Evolutionary conservation across 176 grass and related monocot genomes (phyloP), one percentile per base, ranked within the genome.

Genomic region (Leersia perrieri): DNA sequence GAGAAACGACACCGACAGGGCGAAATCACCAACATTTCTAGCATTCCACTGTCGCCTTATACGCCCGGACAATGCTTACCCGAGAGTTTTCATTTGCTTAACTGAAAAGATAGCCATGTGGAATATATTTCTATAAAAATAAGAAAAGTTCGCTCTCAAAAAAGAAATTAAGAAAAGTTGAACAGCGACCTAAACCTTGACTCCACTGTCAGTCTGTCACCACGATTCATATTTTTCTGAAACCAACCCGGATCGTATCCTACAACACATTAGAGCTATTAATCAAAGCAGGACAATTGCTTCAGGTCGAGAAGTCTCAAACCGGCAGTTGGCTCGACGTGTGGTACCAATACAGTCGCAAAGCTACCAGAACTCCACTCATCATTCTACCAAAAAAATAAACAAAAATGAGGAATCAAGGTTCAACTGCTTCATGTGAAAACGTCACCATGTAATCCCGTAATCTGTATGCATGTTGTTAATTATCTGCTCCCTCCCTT

Each of bases 311-410:
- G 14, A 83, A 83, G 35, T 79, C 61, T 32, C 68, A 33, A 12
- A 74, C 61, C 9, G 75, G 75, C 31, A 30, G 68, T 38, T 88
- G n/a, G 64, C 35, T 62, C 29, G 22, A 70, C 65, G 36, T 70
- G 82, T 68, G 49, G 34, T 68, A 76, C 10, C 73, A 34, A 58
- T 16, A 65, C 72, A 67, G 5, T 28, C 18, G 4, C 42, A 22
- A 18, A 35, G 33, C 4, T 78, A 33, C 11, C 22, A 33, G 14
- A 65, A 20, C 28, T 58, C 25, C 62, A 41, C 25, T 60, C 53
- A 20, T 76, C 22, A 58, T 58, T 42, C 11, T 13, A 34, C 49
- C 14, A 10, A 66, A 4, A 66, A 18, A 49, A 65, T 7, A 28
- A 58, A 11, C 33, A 29, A 53, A 77, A 28, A 1, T n/a, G 22